These are phyloP conservation scores for Akanthomyces dipterigenus DNA, from an alignment of 2,329 filamentous ascomycete species.

Conservation along the genomic window DNA sequence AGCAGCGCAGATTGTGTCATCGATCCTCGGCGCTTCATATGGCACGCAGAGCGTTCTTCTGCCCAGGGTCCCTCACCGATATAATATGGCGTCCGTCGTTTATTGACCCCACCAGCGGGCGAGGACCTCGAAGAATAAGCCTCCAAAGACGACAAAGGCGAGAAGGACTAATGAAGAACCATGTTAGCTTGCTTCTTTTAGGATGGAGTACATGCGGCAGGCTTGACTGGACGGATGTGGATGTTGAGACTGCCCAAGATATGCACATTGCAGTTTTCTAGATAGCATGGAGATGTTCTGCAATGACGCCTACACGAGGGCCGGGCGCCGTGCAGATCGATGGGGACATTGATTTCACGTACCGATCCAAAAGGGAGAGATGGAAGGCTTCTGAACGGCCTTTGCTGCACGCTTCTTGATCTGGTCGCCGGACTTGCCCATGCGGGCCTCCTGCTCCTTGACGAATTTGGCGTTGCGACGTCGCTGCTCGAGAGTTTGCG, in stretches of 20 bases:
- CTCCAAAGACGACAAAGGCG: conserved; percentile 55
- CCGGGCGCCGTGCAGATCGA: neutral
- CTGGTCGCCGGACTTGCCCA: conserved; percentile 64
- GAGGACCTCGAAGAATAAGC: conserved; percentile 51
- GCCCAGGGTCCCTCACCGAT: neutral
- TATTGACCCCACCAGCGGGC: conserved; percentile 38
- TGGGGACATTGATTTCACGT: conserved; percentile 22
- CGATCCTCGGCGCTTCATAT: neutral
- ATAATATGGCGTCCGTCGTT: neutral
- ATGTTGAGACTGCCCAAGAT: neutral
- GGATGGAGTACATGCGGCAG: neutral
- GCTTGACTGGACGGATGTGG: neutral
- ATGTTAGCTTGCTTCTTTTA: neutral
- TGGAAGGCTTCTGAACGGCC: conserved; percentile 48
- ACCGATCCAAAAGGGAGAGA: conserved; percentile 61
- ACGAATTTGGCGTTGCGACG: conserved; percentile 74
- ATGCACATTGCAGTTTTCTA: neutral
- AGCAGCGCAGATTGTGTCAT: neutral
- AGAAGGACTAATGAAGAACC: conserved; percentile 38
- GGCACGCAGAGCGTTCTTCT: neutral
- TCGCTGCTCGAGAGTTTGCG: conserved; percentile 79
- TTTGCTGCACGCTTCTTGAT: conserved; percentile 52
- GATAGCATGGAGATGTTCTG: neutral
- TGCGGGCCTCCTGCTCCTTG: conserved; percentile 63
- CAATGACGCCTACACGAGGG: neutral